A percentile compares a stretch with the other conserved stretches of the same genome.
These are phyloP conservation scores for Trichosanthes cucumerina DNA, from an alignment of 306 rosid species.

Conservation along the genomic window DNA sequence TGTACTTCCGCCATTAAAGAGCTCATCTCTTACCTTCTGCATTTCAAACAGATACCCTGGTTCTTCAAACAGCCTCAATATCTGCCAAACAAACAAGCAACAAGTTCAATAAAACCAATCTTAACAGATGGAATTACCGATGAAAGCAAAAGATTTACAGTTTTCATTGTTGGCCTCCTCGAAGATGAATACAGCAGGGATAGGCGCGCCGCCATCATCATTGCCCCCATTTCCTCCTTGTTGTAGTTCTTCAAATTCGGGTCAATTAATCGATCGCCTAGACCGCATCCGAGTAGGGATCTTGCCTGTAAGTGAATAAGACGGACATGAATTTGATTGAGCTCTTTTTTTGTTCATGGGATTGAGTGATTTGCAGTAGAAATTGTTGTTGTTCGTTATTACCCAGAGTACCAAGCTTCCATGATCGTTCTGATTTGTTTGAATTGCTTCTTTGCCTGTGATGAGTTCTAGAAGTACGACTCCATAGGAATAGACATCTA, in stretches of 20 bases:
- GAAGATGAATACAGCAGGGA: conserved; percentile 37
- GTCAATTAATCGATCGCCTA: conserved; percentile 25
- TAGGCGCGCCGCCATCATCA: conserved; percentile 37
- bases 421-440: conserved; percentile 17
- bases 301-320: conserved; percentile 28
- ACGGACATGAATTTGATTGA: neutral
- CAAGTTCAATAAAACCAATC: neutral
- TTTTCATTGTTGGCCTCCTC: conserved; percentile 34
- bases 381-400: conserved; percentile 1
- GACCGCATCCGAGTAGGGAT: conserved; percentile 25
- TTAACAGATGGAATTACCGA: neutral
- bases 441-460: conserved; percentile 41
- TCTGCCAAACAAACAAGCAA: conserved; percentile 12
- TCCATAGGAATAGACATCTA: conserved; percentile 40
- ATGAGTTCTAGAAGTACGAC: conserved; percentile 42
- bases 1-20: conserved; percentile 14
- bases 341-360: neutral
- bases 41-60: conserved; percentile 28
- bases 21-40: conserved; percentile 27
- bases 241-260: conserved; percentile 26
- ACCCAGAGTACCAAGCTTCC: conserved; percentile 42
- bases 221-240: conserved; percentile 31
- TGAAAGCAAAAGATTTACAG: conserved; percentile 6
- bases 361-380: neutral
- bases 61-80: conserved; percentile 30